Evolutionary conservation across 2,329 filamentous ascomycete species (phyloP), one percentile per base, ranked within the genome.

Genomic region (Zarea fungicola): DNA sequence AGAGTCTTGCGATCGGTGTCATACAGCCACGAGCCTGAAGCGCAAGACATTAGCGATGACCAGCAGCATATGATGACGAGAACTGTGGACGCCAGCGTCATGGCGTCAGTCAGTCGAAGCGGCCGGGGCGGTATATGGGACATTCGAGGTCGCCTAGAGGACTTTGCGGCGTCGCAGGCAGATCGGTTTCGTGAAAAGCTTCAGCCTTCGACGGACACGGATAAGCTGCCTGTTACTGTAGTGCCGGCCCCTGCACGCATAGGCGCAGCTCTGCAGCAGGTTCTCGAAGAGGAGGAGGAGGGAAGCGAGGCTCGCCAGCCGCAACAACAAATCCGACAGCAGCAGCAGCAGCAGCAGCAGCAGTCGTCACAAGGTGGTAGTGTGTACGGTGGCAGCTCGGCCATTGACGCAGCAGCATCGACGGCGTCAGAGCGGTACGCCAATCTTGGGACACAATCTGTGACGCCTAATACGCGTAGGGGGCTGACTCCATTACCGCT

Each of bases 171-270:
- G 1, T 74, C 71, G 7, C 80, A 84, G 53, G 81, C 80, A 1
- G 81, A 84, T 54, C 77, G 72, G 58, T 62, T 84, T 6, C 70
- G 79, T 9, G 80, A 84, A 48, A 74, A 69, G 50, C 71, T 81
- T 40, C 70, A 75, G 10, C 74, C 79, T 9, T 74, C 73, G 1
- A 70, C 74, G 1, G 74, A 78, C 55, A 78, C 74, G 2, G 75
- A 76, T 18, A 75, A 72, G 52, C 65, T 84, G 16, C 79, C 80
- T 1, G 73, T 81, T 1, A 80, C 72, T 16, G 74, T 83, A 7
- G 83, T 85, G 13, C 81, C 81, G 3, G 80, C 81, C 1, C 81
- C 81, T 16, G 72, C 75, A 29, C 72, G 81, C n/a, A 69, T 73
- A 50, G 78, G 80, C 5, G 73, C 75, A 0, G 76, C 78, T 40